phyloP scores from a whole-genome alignment of 306 rosid genomes.

The Rosa multiflora region DNA sequence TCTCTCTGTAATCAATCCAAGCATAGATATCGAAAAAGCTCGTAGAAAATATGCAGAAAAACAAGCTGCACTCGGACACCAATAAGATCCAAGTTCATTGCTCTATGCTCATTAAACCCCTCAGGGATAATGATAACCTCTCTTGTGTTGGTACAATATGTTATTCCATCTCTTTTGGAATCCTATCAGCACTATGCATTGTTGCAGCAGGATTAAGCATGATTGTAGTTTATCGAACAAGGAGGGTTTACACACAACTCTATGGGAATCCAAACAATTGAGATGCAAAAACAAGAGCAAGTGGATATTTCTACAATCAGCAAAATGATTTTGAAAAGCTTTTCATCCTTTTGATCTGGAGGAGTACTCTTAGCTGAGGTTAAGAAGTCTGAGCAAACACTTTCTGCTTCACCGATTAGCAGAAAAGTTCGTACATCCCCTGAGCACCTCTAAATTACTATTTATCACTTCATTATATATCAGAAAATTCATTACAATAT shows the following conservation, averaged over 20 bases:
- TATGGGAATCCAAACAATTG: slow-evolving; percentile 40
- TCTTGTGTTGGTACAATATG: slow-evolving; percentile 59
- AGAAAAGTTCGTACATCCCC: neutral
- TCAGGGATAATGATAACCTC: slow-evolving; percentile 32
- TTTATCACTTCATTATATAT: neutral
- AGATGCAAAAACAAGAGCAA: slow-evolving; percentile 1
- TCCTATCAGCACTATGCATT: slow-evolving; percentile 56
- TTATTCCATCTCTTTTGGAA: slow-evolving; percentile 60
- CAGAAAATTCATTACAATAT: neutral
- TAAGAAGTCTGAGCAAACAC: neutral
- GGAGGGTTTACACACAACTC: slow-evolving; percentile 54
- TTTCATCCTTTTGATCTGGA: neutral
- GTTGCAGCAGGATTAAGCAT: slow-evolving; percentile 48
- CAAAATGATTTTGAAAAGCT: neutral
- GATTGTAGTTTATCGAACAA: slow-evolving; percentile 46
- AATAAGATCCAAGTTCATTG: neutral
- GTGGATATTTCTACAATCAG: slow-evolving; percentile 10
- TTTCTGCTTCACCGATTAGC: neutral
- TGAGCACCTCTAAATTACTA: neutral
- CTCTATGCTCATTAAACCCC: slow-evolving; percentile 9
- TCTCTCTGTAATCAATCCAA: too few species aligned
- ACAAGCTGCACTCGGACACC: slow-evolving; percentile 33
- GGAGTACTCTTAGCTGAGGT: neutral
- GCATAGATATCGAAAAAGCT: too few species aligned
- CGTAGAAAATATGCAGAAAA: slow-evolving; percentile 41